These are phyloP conservation scores for Cladosporium phlei DNA, from an alignment of 2,329 filamentous ascomycete genomes.

Conservation along the genomic window DNA sequence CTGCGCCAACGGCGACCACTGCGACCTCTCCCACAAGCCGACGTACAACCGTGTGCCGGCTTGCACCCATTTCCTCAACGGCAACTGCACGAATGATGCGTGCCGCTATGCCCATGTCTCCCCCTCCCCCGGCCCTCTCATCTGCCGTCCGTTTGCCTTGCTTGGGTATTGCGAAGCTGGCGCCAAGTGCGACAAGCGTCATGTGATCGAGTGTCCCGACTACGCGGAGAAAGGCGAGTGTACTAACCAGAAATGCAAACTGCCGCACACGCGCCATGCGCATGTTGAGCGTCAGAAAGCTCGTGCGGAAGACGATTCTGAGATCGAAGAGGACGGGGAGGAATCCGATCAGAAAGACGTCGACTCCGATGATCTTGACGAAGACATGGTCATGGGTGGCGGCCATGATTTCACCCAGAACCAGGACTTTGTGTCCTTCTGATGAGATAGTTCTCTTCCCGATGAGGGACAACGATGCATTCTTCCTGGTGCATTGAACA, in stretches of 20 bases:
- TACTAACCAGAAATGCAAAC: slow-evolving; percentile 68
- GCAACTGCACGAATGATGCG: slow-evolving; percentile 78
- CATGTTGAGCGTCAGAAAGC: slow-evolving; percentile 70
- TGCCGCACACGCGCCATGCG: slow-evolving; percentile 86
- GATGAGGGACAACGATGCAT: background rate
- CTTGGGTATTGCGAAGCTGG: slow-evolving; percentile 88
- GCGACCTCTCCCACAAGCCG: slow-evolving; percentile 85
- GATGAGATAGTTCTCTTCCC: slow-evolving; percentile 9
- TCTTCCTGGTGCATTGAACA: background rate
- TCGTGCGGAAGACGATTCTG: slow-evolving; percentile 46
- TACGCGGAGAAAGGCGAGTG: slow-evolving; percentile 88
- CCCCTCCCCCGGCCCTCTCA: slow-evolving; percentile 68
- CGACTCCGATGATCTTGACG: slow-evolving; percentile 27
- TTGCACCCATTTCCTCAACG: slow-evolving; percentile 85
- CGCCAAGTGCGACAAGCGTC: slow-evolving; percentile 69
- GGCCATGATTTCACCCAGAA: slow-evolving; percentile 48
- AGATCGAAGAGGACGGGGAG: slow-evolving; percentile 33
- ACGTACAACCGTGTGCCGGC: slow-evolving; percentile 78
- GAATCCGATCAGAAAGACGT: slow-evolving; percentile 28
- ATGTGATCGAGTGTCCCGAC: slow-evolving; percentile 83
- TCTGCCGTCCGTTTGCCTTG: slow-evolving; percentile 79
- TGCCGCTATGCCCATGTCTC: slow-evolving; percentile 85
- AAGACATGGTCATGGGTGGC: slow-evolving; percentile 36
- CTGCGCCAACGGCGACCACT: slow-evolving; percentile 72
- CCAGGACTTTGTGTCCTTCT: slow-evolving; percentile 49